Conservation (phyloP, 192 early-diverging fungal genomes). For the Chytriomyces sp. region DNA sequence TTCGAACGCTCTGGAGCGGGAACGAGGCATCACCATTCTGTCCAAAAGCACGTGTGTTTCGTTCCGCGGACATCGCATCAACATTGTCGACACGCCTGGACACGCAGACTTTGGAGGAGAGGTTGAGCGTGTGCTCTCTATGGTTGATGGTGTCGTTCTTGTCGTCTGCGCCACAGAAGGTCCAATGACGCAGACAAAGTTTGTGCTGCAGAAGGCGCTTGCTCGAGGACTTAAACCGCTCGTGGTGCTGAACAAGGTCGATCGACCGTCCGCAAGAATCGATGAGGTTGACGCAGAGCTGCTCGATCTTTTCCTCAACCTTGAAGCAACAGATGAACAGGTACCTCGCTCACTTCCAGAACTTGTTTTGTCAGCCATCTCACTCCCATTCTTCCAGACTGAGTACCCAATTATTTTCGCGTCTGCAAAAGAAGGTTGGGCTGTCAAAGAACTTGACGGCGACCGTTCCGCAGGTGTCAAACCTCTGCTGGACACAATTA, state of each 20-base stretch:
- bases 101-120: conserved; percentile 59
- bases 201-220: conserved; percentile 83
- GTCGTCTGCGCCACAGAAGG: conserved; percentile 88
- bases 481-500: conserved; percentile 76
- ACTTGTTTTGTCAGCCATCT: not conserved
- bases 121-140: conserved; percentile 85
- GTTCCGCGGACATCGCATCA: conserved; percentile 78
- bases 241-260: conserved; percentile 86
- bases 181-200: conserved; percentile 89
- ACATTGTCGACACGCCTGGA: conserved; percentile 89
- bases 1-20: conserved; percentile 77
- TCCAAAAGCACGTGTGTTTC: conserved; percentile 79
- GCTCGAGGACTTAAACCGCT: conserved; percentile 70
- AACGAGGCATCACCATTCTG: conserved; percentile 89
- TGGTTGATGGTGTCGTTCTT: conserved; percentile 86
- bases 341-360: not conserved
- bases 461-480: conserved; percentile 48
- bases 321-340: conserved; percentile 75
- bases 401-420: conserved; percentile 78
- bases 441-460: conserved; percentile 59
- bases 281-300: conserved; percentile 81
- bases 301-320: conserved; percentile 78
- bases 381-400: conserved; percentile 54
- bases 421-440: conserved; percentile 86
- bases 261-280: conserved; percentile 73